phyloP scores from a whole-genome alignment of 2,329 filamentous ascomycete genomes.

The Elsinoe fawcettii region DNA sequence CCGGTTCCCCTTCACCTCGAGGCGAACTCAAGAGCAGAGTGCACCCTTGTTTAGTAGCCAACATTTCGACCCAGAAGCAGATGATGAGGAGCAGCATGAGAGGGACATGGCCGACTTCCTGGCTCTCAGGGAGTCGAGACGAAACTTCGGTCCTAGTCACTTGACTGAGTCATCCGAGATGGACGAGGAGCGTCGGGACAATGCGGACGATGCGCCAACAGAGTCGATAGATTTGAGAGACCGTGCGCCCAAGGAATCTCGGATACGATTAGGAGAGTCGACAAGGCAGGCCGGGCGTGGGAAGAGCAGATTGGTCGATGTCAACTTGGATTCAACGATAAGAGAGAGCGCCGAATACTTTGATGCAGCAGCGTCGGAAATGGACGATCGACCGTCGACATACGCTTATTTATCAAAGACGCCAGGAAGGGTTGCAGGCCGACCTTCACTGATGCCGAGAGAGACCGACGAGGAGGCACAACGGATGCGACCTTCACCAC shows the following conservation, averaged over 20 bases:
- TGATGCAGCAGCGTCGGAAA: slow-evolving; percentile 27
- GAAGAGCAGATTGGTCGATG: slow-evolving; percentile 68
- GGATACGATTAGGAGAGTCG: slow-evolving; percentile 27
- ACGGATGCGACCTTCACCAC: slow-evolving; percentile 37
- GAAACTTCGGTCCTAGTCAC: slow-evolving; percentile 77
- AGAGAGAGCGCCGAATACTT: slow-evolving; percentile 38
- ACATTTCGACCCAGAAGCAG: slow-evolving; percentile 85
- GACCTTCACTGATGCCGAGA: slow-evolving; percentile 38
- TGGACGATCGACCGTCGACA: slow-evolving; percentile 42
- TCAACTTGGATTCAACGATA: slow-evolving; percentile 66
- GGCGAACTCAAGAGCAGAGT: slow-evolving; percentile 57
- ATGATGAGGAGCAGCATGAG: slow-evolving; percentile 85
- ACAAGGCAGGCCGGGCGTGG: slow-evolving; percentile 42
- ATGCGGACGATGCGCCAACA: slow-evolving; percentile 30
- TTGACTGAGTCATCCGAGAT: slow-evolving; percentile 79
- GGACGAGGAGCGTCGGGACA: slow-evolving; percentile 53
- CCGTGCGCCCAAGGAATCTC: neutral
- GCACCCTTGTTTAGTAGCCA: slow-evolving; percentile 90
- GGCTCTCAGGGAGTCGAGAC: slow-evolving; percentile 79
- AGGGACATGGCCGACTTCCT: slow-evolving; percentile 90
- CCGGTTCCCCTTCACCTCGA: slow-evolving; percentile 71
- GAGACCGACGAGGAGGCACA: slow-evolving; percentile 47
- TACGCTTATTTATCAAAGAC: slow-evolving; percentile 50
- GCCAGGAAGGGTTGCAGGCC: slow-evolving; percentile 30
- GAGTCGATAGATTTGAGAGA: slow-evolving; percentile 12